Evolutionary conservation across 2,329 filamentous ascomycete species (phyloP), one percentile per base, ranked within the genome.

Genomic region (Aspergillus jensenii): DNA sequence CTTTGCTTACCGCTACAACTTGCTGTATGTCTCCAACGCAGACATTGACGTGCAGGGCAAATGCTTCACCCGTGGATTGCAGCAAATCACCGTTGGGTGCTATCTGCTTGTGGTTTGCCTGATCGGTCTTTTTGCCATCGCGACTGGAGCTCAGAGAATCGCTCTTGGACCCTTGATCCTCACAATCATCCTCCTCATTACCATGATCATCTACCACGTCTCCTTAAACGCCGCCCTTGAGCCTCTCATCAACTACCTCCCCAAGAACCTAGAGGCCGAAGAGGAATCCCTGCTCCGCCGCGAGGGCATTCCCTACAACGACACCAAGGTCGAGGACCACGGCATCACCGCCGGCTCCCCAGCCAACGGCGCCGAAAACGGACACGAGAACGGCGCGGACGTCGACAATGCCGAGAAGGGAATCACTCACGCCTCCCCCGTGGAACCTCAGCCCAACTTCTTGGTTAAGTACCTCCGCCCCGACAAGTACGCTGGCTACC

Each of bases 1-100:
- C 72, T 79, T 93, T 52, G 90, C 92, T 48, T 96, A 91, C 81
- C 86, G 90, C 17, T 96, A 98, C 81, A 96, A 96, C 71, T 77
- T 98, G 55, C 82, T 97, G 50, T 97, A 91, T 73, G 91, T 96
- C 37, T 89, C 87, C 51, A 90, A 96, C 70, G 86, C 90, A 8
- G 78, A 85, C 59, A 87, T 96, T 68, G 92, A 97, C 71, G 96
- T 90, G 39, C 91, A 96, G 69, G 93, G 93, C 15, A 84, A 93
- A 14, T 87, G 91, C 65, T 97, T 96, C 70, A 89, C 91, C 1
- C 88, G 88, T n/a, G 93, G 90, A 1, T 80, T 98, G 52, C 88
- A 96, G 72, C 93, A 97, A 58, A 85, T 96, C 48, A 86, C 93
- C 27, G 87, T 88, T 1, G 93, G 93, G 21, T 80, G 96, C 50